phyloP scores from a whole-genome alignment of 108 stramenopile species.

The Licmophora abbreviata region DNA sequence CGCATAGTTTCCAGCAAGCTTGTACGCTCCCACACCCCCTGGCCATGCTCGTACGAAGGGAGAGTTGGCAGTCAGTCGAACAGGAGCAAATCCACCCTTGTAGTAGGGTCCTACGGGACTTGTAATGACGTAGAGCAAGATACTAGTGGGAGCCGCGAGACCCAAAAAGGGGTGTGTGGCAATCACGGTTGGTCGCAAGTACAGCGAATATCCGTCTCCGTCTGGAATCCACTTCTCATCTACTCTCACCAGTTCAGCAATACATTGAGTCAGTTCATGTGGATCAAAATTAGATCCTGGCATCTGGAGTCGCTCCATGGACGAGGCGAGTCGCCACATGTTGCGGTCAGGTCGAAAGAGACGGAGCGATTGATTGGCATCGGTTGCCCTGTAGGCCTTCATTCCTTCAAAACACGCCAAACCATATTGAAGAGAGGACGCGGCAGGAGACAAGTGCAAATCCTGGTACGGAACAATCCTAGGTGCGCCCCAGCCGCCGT shows the following conservation, averaged over 20 bases:
- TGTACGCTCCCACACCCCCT: conserved; percentile 84
- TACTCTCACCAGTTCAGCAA: conserved; percentile 59
- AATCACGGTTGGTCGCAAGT: conserved; percentile 93
- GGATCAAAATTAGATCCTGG: conserved; percentile 75
- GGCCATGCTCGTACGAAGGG: conserved; percentile 92
- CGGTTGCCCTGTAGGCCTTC: conserved; percentile 68
- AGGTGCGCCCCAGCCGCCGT: conserved; percentile 72
- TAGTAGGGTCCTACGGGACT: conserved; percentile 93
- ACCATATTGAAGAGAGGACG: conserved; percentile 87
- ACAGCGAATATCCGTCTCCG: conserved; percentile 94
- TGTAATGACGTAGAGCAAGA: conserved; percentile 78
- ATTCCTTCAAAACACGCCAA: conserved; percentile 95
- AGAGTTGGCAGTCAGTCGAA: conserved; percentile 82
- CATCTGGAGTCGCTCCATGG: conserved; percentile 75
- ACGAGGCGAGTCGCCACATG: conserved; percentile 71
- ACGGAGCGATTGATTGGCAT: conserved; percentile 36
- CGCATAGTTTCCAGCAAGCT: conserved; percentile 95
- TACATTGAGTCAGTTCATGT: conserved; percentile 66
- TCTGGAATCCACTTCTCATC: conserved; percentile 90
- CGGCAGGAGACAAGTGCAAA: conserved; percentile 80
- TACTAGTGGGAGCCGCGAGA: conserved; percentile 49
- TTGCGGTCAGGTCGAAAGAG: conserved; percentile 92
- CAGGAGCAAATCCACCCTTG: conserved; percentile 87
- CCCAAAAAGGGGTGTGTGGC: conserved; percentile 84
- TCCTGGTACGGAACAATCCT: conserved; percentile 72